Evolutionary conservation across 176 grass and related monocot genomes (phyloP), one percentile per base, ranked within the genome.

Genomic region (Raddia distichophylla): DNA sequence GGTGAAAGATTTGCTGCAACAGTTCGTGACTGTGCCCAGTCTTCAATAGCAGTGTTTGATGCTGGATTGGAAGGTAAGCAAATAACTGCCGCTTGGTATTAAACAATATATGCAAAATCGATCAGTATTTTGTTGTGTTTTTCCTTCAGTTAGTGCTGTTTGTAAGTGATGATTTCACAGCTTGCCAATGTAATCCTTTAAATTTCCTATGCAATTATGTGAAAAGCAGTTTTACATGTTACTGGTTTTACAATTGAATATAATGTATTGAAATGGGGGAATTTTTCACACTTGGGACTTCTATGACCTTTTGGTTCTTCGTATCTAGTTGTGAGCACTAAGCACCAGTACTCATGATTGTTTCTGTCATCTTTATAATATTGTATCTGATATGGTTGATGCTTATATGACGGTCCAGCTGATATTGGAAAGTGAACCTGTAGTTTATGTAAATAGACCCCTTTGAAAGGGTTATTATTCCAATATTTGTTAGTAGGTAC

Each of bases 1-100:
- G 61, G 69, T 67, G 85, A 84, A 46, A 71, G 83, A 77, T 94
- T 97, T 89, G 80, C 89, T 47, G 69, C 51, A 78, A 82, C 90
- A 72, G 80, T 90, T 87, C 64, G 52, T 84, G 75, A 65, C 52
- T 97, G 94, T 82, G 70, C 64, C 17, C 73, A 83, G 47, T 70
- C 83, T 79, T 85, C 90, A 34, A 76, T 92, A 54, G 58, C 22
- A 71, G 91, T 87, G 32, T 92, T 94, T 74, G 87, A 94, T 85
- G 73, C 65, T 71, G 79, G 65, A 82, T 76, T 83, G 45, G 86
- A 75, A 94, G 91, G 91, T 97, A 87, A 65, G 49, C n/a, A 67
- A 44, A 73, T 32, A 43, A 79, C 32, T 20, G 32, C 60, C 61
- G 43, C 58, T 61, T 20, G 37, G 64, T 85, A 45, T 77, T 6